phyloP scores from a whole-genome alignment of 2,329 filamentous ascomycete species.

The Trichophyton simii region DNA sequence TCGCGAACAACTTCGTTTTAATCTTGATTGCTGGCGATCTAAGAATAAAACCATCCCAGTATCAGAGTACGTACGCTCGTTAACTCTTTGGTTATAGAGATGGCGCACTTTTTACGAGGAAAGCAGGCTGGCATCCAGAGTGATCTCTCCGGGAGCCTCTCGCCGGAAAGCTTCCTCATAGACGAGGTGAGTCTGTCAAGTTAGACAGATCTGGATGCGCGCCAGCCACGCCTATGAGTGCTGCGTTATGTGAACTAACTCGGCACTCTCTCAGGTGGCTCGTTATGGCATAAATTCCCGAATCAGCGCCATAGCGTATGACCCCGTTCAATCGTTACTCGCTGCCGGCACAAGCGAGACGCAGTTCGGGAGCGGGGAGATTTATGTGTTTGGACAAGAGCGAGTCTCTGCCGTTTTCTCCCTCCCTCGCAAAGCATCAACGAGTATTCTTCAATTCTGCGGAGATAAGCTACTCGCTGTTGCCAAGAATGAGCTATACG shows the following conservation, averaged over 20 bases:
- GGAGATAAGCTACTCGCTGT: slow-evolving; percentile 74
- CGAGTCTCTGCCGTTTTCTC: slow-evolving; percentile 65
- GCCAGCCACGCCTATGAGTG: slow-evolving; percentile 15
- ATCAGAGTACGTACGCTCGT: not conserved
- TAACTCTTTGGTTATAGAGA: slow-evolving; percentile 25
- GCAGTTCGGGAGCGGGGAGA: slow-evolving; percentile 70
- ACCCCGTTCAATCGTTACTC: slow-evolving; percentile 84
- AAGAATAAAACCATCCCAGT: not conserved
- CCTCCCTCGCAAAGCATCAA: slow-evolving; percentile 59
- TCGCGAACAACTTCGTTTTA: not conserved
- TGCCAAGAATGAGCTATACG: slow-evolving; percentile 66
- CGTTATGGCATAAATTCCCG: slow-evolving; percentile 72
- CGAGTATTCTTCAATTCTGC: slow-evolving; percentile 69
- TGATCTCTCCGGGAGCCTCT: slow-evolving; percentile 74
- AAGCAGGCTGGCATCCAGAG: slow-evolving; percentile 89
- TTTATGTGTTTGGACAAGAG: slow-evolving; percentile 77
- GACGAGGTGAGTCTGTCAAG: slow-evolving; percentile 51
- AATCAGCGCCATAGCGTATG: slow-evolving; percentile 71
- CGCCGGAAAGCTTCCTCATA: slow-evolving; percentile 63
- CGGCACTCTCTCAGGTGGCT: slow-evolving; percentile 37
- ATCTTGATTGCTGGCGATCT: not conserved
- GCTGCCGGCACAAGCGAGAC: slow-evolving; percentile 84
- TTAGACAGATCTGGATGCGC: not conserved
- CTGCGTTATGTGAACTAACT: not conserved
- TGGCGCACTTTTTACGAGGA: slow-evolving; percentile 78